Base-by-base conservation (phyloP, 108 stramenopile species). In the Fragilaria crotonensis region DNA sequence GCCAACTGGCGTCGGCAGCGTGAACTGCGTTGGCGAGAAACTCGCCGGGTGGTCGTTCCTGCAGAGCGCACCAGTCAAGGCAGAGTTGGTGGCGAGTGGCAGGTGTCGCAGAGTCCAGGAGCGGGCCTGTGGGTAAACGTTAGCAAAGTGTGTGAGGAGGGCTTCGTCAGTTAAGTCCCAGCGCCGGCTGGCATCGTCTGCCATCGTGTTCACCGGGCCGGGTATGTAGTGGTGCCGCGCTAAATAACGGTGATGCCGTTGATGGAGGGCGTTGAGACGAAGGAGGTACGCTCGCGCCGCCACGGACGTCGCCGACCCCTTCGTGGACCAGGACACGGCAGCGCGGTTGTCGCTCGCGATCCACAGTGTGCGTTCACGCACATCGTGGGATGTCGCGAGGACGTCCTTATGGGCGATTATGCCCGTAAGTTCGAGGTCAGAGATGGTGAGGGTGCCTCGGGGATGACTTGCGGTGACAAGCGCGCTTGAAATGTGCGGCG, bases 361-460 rank as follows among this genome's bases (percentile, higher is more conserved):
- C 0, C 53, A 30, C 0, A 19, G 11, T 0, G 60, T 48, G 5
- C 60, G 60, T 32, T 61, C 41, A 2, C 60, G 56, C 27, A 64
- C 41, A 28, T 71, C 70, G 47, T 65, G 63, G 30, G 30, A 36
- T 0, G 52, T 52, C 7, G 44, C 65, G 1, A 58, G 3, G 17
- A 59, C 52, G 25, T 72, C 66, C 19, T 55, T 50, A 19, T 74
- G 67, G 21, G 64, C 33, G 11, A n/a, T n/a, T n/a, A n/a, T n/a
- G n/a, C n/a, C n/a, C n/a, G n/a, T n/a, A n/a, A n/a, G n/a, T n/a
- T n/a, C 73, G 7, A 70, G 63, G 45, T 70, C 73, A n/a, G 58
- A 66, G 46, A 62, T 74, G 20, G 67, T 59, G 52, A 74, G 54
- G 63, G 52, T 60, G 26, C 73, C 63, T 30, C 9, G 19, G 20